Evolutionary conservation across 2,329 filamentous ascomycete genomes (phyloP).

Genomic region (Stagonosporopsis chrysanthemi): DNA sequence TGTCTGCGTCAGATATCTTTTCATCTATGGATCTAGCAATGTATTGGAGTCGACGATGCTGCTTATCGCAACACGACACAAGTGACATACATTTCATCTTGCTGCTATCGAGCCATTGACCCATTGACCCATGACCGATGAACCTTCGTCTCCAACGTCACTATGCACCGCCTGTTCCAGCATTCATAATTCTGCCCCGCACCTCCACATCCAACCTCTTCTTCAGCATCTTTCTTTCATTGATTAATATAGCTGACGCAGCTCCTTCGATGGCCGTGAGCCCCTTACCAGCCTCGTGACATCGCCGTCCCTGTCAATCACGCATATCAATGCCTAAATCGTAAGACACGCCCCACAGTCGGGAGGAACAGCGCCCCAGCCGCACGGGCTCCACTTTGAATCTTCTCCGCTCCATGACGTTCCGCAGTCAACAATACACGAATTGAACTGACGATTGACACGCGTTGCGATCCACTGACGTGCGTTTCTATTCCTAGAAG

Average conservation of each 20-base stretch:
- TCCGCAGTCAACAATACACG: conserved; percentile 7
- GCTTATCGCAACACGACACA: not conserved
- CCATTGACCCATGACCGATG: not conserved
- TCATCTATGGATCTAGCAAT: conserved; percentile 1
- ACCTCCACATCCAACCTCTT: conserved; percentile 13
- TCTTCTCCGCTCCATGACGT: conserved; percentile 21
- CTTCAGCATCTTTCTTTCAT: conserved; percentile 1
- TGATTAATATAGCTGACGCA: conserved; percentile 11
- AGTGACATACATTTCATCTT: not conserved
- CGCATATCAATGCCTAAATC: conserved; percentile 21
- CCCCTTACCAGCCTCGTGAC: conserved; percentile 14
- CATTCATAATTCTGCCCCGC: conserved; percentile 9
- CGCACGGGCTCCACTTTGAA: conserved; percentile 17
- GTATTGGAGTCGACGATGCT: not conserved
- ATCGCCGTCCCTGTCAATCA: conserved; percentile 13
- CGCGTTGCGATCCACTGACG: conserved; percentile 17
- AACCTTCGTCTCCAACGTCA: not conserved
- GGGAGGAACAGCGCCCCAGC: conserved; percentile 20
- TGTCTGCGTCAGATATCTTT: conserved; percentile 3
- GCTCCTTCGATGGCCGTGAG: conserved; percentile 1
- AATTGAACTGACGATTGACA: conserved; percentile 7
- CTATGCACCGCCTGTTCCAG: not conserved
- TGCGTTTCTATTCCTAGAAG: conserved; percentile 13
- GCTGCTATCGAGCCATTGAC: not conserved
- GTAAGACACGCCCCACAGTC: conserved; percentile 17